Base-by-base conservation (phyloP, 495 filamentous ascomycete species). In the Staphylotrichum tortipilum region DNA sequence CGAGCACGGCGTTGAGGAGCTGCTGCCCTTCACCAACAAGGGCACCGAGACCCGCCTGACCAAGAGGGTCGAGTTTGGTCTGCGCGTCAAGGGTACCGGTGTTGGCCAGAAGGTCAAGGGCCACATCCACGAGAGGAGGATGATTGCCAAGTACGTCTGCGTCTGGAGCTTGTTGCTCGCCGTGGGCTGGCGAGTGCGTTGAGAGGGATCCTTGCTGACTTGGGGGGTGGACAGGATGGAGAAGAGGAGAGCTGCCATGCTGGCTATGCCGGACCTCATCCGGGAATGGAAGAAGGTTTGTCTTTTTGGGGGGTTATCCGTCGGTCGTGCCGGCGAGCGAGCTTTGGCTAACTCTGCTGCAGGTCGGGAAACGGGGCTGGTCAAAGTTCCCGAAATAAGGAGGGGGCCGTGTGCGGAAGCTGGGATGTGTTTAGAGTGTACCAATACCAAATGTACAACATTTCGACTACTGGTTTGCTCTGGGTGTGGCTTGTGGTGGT, bases 31-130 rank as follows among this genome's bases (percentile, higher is more conserved):
- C 49, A 84, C 82, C 0, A 69, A 70, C 33, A 98, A 98, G 76
- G 78, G 81, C 49, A 83, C 85, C 4, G 82, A 81, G 50, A 80
- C 74, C 63, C 81, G 80, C 67, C 69, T 83, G 58, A 69, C 69
- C 63, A 78, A 77, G 63, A 71, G 82, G 44, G 75, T 81, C 36
- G 84, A 90, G 72, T 70, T 81, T 46, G 89, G 88, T 26, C 63
- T 94, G 57, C 71, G 80, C 37, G 81, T 95, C 54, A 92, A 86
- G 78, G 88, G 89, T 56, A 95, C 92, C 15, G 88, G 91, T 74
- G 78, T 88, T 52, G 89, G 89, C n/a, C 79, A 94, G 74, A 81
- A 78, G 65, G 89, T 95, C 56, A 96, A 95, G 81, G 92, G 92
- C 60, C 88, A 96, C 69, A 76, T 78, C 64, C 87, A 87, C 81